Percentiles rank a stretch among this genome's conserved stretches.
These are phyloP conservation scores for Globisporangium acanthophoron DNA, from an alignment of 352 stramenopile species.

Conservation along the genomic window DNA sequence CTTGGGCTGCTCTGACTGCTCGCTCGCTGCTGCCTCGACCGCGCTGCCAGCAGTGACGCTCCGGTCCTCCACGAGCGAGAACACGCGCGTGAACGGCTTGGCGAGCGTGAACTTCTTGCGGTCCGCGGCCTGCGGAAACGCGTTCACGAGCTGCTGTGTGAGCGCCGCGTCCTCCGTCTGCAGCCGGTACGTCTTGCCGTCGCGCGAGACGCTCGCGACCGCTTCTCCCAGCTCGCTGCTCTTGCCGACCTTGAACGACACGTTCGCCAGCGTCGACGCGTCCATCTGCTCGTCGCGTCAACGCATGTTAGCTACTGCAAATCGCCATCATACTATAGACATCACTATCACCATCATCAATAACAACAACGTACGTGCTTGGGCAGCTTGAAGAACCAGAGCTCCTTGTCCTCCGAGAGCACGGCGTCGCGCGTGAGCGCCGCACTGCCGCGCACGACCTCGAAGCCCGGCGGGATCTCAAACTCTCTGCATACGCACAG, in stretches of 20 bases:
- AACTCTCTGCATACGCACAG: constrained; percentile 47
- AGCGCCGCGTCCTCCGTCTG: constrained; percentile 56
- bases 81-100: constrained; percentile 70
- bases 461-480: constrained; percentile 70
- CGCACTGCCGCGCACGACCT: constrained; percentile 52
- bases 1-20: constrained; percentile 8
- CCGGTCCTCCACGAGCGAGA: constrained; percentile 62
- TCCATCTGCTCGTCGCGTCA: constrained; percentile 31
- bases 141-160: constrained; percentile 73
- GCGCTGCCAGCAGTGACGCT: background rate
- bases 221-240: constrained; percentile 20
- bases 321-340: too few species aligned
- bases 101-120: constrained; percentile 57
- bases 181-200: constrained; percentile 50
- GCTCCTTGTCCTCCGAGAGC: constrained; percentile 65
- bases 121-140: constrained; percentile 50
- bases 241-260: constrained; percentile 60
- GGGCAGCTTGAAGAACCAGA: constrained; percentile 85
- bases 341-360: too few species aligned
- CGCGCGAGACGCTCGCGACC: constrained; percentile 37
- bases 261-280: constrained; percentile 57
- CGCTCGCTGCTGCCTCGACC: constrained; percentile 5
- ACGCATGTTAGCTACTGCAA: too few species aligned
- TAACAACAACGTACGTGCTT: constrained; percentile 50
- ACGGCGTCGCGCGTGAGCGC: constrained; percentile 55